Conservation (phyloP, 257 asterid genomes). For the Solanum pinnatisectum region DNA sequence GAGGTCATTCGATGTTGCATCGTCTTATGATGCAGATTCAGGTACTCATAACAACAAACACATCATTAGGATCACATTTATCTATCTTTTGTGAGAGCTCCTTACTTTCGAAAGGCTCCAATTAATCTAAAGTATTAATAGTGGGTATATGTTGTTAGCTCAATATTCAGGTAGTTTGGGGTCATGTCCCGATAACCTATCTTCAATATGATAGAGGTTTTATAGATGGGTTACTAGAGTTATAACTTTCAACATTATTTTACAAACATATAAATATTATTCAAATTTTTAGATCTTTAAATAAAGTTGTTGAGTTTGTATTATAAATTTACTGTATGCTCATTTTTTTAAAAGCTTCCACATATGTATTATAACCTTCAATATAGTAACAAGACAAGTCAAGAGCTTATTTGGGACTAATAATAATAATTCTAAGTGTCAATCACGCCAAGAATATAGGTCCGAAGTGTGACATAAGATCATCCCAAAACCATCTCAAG, state of each 20-base stretch:
- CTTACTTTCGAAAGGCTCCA: background rate
- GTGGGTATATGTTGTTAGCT: background rate
- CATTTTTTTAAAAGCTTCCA: background rate
- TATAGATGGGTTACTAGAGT: background rate
- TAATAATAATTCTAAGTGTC: background rate
- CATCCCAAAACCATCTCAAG: background rate
- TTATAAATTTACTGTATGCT: background rate
- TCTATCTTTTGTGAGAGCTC: background rate
- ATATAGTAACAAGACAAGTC: background rate
- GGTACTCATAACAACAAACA: background rate
- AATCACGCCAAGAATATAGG: background rate
- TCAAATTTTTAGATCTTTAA: background rate
- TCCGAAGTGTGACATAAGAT: background rate
- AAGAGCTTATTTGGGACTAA: background rate
- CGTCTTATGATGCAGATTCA: background rate
- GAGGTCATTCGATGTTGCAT: rapidly evolving
- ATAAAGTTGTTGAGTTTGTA: background rate
- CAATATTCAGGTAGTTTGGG: background rate
- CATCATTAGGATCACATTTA: background rate
- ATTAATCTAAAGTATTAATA: too few species aligned
- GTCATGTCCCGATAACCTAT: background rate
- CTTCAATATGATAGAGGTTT: background rate
- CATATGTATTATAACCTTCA: background rate
- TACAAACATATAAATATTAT: too few species aligned
- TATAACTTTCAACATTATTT: background rate